These are phyloP conservation scores for Lachancea dasiensis DNA, from an alignment of 805 yeast species.

Conservation along the genomic window DNA sequence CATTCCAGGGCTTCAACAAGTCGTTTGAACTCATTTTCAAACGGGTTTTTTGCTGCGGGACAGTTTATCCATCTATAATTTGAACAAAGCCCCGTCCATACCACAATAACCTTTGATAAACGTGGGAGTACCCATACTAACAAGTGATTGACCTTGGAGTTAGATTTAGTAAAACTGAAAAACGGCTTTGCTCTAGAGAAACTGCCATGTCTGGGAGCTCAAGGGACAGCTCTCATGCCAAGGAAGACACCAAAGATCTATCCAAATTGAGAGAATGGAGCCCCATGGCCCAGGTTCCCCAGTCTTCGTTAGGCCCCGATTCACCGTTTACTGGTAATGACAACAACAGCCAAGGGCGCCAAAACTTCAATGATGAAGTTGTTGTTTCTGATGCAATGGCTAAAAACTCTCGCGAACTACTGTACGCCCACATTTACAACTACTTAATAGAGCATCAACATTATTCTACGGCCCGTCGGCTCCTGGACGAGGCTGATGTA, in stretches of 20 bases:
- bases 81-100: no score
- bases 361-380: slow-evolving; percentile 10
- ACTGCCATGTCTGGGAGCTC: background rate
- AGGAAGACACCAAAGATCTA: background rate
- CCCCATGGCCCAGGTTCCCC: background rate
- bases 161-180: no score
- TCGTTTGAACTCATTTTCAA: no score
- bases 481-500: slow-evolving; percentile 42
- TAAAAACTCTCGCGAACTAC: slow-evolving; percentile 42
- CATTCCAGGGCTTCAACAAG: no score
- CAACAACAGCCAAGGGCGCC: slow-evolving; percentile 1
- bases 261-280: slow-evolving; percentile 1
- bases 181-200: no score
- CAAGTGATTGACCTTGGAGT: no score
- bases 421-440: slow-evolving; percentile 48
- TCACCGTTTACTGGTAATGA: background rate
- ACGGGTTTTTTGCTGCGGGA: no score
- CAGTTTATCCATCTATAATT: no score
- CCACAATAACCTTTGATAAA: no score
- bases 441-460: slow-evolving; percentile 43
- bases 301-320: background rate
- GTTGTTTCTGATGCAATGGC: slow-evolving; percentile 42
- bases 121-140: no score
- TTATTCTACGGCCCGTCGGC: slow-evolving; percentile 44
- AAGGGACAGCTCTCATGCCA: background rate